phyloP scores from a whole-genome alignment of 1,284 basidiomycete species.

The Melampsora allii-populina region DNA sequence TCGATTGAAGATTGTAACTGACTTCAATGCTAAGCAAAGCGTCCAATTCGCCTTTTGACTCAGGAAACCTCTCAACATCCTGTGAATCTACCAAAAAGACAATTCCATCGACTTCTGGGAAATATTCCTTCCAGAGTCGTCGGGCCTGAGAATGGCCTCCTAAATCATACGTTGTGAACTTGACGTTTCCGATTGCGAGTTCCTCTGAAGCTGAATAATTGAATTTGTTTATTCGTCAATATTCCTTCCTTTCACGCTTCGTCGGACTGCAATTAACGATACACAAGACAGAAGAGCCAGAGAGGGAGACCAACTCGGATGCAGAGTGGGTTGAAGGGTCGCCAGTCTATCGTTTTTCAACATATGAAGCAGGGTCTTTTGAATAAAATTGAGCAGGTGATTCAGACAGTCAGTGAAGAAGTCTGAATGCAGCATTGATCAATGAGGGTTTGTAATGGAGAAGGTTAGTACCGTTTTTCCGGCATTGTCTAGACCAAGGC shows the following conservation, averaged over 20 bases:
- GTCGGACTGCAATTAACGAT: background rate
- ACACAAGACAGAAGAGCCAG: background rate
- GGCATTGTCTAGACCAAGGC: slow-evolving; percentile 80
- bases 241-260: too few species aligned
- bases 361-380: slow-evolving; percentile 95
- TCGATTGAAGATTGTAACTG: slow-evolving; percentile 47
- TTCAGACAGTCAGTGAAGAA: background rate
- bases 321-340: slow-evolving; percentile 94
- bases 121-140: slow-evolving; percentile 98
- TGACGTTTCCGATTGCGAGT: slow-evolving; percentile 96
- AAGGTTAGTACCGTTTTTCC: slow-evolving; percentile 82
- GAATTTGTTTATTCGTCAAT: background rate
- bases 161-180: slow-evolving; percentile 98
- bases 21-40: slow-evolving; percentile 83
- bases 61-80: slow-evolving; percentile 91
- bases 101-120: slow-evolving; percentile 98
- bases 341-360: slow-evolving; percentile 98
- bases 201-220: slow-evolving; percentile 81
- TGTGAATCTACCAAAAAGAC: slow-evolving; percentile 97
- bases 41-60: slow-evolving; percentile 96
- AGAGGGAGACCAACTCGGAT: slow-evolving; percentile 73
- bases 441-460: background rate
- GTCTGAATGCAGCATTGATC: too few species aligned
- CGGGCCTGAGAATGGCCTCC: slow-evolving; percentile 98
- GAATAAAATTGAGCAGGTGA: background rate